A percentile compares a stretch with the other conserved stretches of the same genome.
phyloP scores from a whole-genome alignment of 2,329 filamentous ascomycete species.

The Paracamarosporium sp. region DNA sequence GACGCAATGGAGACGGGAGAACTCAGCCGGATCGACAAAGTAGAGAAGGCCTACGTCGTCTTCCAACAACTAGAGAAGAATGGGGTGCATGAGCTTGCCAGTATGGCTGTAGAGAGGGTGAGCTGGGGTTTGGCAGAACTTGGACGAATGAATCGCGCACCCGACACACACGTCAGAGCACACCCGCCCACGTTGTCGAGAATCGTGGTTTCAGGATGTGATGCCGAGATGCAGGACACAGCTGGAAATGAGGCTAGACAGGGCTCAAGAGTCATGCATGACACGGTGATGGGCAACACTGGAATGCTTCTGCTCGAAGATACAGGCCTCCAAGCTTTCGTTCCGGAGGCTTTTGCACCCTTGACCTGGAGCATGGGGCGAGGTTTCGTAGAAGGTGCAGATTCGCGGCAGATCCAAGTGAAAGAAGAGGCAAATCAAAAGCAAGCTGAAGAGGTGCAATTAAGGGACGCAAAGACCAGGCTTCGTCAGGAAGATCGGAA shows the following conservation, averaged over 20 bases:
- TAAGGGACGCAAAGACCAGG: constrained; percentile 10
- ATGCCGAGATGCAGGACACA: constrained; percentile 17
- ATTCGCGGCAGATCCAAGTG: constrained; percentile 3
- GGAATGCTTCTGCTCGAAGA: constrained; percentile 58
- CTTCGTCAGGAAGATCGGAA: constrained; percentile 3
- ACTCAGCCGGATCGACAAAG: constrained; percentile 44
- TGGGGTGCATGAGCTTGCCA: constrained; percentile 54
- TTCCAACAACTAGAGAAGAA: constrained; percentile 52
- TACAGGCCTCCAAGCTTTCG: constrained; percentile 49
- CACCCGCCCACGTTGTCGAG: not conserved
- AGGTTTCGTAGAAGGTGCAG: constrained; percentile 8
- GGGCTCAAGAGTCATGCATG: constrained; percentile 24
- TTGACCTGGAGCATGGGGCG: constrained; percentile 36
- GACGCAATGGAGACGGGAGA: constrained; percentile 54
- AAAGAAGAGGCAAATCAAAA: constrained; percentile 20
- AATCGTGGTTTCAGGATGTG: constrained; percentile 6
- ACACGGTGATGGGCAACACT: constrained; percentile 55
- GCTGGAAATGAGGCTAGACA: constrained; percentile 21
- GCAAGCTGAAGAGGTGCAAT: constrained; percentile 17
- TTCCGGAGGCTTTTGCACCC: constrained; percentile 40
- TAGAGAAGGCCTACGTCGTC: constrained; percentile 50
- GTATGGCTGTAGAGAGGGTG: constrained; percentile 52
- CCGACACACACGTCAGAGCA: not conserved
- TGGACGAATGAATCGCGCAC: constrained; percentile 11
- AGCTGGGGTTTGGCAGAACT: constrained; percentile 37